Conservation (phyloP, 371 early-diverging fungal species). For the Lichtheimia ramosa region DNA sequence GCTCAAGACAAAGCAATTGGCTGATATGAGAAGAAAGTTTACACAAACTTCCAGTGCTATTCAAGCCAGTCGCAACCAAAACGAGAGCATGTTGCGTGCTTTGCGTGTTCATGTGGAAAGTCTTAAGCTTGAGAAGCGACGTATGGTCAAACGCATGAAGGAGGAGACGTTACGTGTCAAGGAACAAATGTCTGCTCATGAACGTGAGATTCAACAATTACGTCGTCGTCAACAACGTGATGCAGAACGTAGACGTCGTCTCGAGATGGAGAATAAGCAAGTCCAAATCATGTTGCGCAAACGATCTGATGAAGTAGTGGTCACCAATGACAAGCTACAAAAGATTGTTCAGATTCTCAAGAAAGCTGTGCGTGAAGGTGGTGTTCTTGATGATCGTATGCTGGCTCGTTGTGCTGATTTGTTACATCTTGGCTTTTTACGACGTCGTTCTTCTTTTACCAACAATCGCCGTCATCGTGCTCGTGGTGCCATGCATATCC, state of each 20-base stretch:
- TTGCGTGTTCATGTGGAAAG: conserved; percentile 58
- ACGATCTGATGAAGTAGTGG: conserved; percentile 52
- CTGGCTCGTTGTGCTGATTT: conserved; percentile 25
- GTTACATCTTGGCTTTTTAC: conserved; percentile 22
- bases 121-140: conserved; percentile 73
- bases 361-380: conserved; percentile 42
- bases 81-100: conserved; percentile 51
- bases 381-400: conserved; percentile 33
- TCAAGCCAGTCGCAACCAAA: conserved; percentile 51
- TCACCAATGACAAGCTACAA: conserved; percentile 57
- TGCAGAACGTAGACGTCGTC: conserved; percentile 60
- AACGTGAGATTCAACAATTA: conserved; percentile 73
- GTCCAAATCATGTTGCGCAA: conserved; percentile 54
- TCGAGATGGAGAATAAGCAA: conserved; percentile 67
- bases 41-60: conserved; percentile 55
- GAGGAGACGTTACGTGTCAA: conserved; percentile 69
- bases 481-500: neutral
- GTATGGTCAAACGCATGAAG: conserved; percentile 79
- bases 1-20: conserved; percentile 69
- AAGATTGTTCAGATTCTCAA: conserved; percentile 44
- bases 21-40: conserved; percentile 59
- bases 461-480: neutral
- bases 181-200: conserved; percentile 60
- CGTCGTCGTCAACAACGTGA: conserved; percentile 67
- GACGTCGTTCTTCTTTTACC: conserved; percentile 1